A percentile compares a stretch with the other conserved stretches of the same genome.
These are phyloP conservation scores for Ophiocordyceps australis DNA, from an alignment of 2,329 filamentous ascomycete species.

Conservation along the genomic window DNA sequence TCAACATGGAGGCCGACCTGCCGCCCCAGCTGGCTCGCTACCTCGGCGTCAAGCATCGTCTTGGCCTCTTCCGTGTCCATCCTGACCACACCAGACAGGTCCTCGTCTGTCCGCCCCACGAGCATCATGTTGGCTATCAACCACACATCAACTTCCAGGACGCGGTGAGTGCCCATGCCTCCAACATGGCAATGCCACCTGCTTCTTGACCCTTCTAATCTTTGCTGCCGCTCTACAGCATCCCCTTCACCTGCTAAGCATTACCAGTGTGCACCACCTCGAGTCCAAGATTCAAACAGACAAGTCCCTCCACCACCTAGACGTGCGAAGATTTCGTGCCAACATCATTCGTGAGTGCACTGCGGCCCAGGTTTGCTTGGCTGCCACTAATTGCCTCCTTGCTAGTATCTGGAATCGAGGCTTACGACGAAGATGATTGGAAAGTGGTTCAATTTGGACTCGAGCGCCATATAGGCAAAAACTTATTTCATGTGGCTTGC, in stretches of 20 bases:
- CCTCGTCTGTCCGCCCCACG: slow-evolving; percentile 37
- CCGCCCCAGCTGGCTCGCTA: slow-evolving; percentile 45
- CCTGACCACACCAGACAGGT: slow-evolving; percentile 37
- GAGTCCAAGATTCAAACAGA: slow-evolving; percentile 35
- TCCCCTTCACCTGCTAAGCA: slow-evolving; percentile 49
- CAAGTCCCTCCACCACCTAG: slow-evolving; percentile 28
- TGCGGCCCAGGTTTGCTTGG: not conserved
- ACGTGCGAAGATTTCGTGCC: slow-evolving; percentile 47
- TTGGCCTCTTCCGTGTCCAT: slow-evolving; percentile 53
- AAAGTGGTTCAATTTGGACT: slow-evolving; percentile 38
- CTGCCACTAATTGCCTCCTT: slow-evolving; percentile 1
- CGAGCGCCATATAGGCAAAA: slow-evolving; percentile 7
- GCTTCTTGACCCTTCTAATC: no score
- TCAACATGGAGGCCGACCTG: slow-evolving; percentile 39
- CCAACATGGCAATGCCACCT: no score
- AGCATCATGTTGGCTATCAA: slow-evolving; percentile 41
- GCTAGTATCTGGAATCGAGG: slow-evolving; percentile 36
- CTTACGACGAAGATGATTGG: slow-evolving; percentile 57
- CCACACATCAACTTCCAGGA: slow-evolving; percentile 52
- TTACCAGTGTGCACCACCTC: slow-evolving; percentile 44
- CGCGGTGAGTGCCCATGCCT: slow-evolving; percentile 37
- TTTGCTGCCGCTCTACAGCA: slow-evolving; percentile 35
- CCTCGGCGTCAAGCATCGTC: slow-evolving; percentile 45
- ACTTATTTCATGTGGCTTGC: slow-evolving; percentile 36
- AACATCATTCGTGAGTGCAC: slow-evolving; percentile 44